Conservation (phyloP, 2,329 filamentous ascomycete species). For the Trichoderma sp. region DNA sequence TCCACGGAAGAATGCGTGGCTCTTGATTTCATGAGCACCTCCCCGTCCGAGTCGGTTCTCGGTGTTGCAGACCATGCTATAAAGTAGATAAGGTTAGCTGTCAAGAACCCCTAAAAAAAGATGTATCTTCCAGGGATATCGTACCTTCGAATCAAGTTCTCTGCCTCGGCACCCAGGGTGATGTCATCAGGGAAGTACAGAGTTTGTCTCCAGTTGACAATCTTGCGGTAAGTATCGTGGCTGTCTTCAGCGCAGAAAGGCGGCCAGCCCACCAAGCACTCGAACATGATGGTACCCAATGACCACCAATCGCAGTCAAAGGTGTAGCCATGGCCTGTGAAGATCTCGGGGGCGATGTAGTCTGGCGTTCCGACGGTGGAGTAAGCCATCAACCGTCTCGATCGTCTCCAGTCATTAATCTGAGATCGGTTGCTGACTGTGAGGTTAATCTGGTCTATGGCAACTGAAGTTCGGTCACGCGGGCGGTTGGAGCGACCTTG, state of each 20-base stretch:
- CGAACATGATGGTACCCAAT: conserved; percentile 98
- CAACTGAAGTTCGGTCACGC: conserved; percentile 87
- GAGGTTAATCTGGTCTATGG: conserved; percentile 95
- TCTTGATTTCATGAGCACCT: conserved; percentile 89
- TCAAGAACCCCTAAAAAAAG: not conserved
- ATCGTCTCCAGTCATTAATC: conserved; percentile 99
- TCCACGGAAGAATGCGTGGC: conserved; percentile 92
- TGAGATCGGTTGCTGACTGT: conserved; percentile 97
- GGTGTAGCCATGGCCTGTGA: conserved; percentile 93
- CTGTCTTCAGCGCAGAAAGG: conserved; percentile 98
- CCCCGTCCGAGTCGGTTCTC: conserved; percentile 87
- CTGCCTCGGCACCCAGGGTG: conserved; percentile 81
- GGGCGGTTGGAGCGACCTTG: conserved; percentile 73
- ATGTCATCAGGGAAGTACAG: conserved; percentile 97
- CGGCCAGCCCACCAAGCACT: conserved; percentile 97
- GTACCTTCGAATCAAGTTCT: conserved; percentile 89
- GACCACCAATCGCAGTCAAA: conserved; percentile 99
- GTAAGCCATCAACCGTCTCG: conserved; percentile 92
- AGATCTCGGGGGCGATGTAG: conserved; percentile 98
- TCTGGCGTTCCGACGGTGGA: conserved; percentile 97
- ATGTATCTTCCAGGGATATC: conserved; percentile 31
- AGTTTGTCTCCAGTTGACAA: conserved; percentile 96
- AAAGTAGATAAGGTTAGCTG: not conserved
- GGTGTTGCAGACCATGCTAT: conserved; percentile 87
- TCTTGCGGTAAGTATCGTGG: conserved; percentile 98